A percentile compares a stretch with the other conserved stretches of the same genome.
Conservation (phyloP, 306 rosid species). For the Dryas alaskensis region DNA sequence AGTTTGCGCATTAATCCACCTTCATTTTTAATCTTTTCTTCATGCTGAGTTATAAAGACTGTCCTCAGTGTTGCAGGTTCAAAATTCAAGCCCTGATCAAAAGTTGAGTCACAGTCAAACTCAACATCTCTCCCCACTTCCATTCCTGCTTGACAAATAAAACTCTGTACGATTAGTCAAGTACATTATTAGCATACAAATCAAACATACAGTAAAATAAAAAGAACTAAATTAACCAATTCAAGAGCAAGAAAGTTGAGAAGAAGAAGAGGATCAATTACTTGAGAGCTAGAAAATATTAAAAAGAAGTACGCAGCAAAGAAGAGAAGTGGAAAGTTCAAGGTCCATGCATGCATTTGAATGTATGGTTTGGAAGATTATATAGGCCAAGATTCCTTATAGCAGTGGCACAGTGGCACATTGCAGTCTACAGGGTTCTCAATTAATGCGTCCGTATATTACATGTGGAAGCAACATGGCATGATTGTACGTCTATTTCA, state of each 20-base stretch:
- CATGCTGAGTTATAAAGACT: background rate
- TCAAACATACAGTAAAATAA: background rate
- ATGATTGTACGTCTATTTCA: background rate
- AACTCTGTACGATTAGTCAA: background rate
- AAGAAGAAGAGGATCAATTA: conserved; percentile 1
- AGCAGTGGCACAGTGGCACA: background rate
- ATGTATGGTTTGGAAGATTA: background rate
- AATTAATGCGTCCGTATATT: background rate
- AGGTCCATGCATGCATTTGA: background rate
- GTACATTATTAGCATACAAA: background rate
- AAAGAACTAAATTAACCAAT: background rate
- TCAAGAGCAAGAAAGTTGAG: background rate
- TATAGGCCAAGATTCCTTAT: background rate
- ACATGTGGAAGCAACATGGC: background rate
- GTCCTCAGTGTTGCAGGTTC: background rate
- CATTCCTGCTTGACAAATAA: conserved; percentile 1
- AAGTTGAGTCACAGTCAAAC: background rate
- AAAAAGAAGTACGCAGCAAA: background rate
- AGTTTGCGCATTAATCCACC: background rate
- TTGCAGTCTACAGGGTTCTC: background rate
- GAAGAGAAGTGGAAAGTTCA: background rate
- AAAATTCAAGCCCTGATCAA: background rate
- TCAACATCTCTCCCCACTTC: conserved; percentile 3
- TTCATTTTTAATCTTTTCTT: background rate
- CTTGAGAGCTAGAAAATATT: background rate